Percentiles rank a stretch among this genome's conserved stretches.
Conservation (phyloP, 2,329 filamentous ascomycete species). For the Paecilomyces fulvus region DNA sequence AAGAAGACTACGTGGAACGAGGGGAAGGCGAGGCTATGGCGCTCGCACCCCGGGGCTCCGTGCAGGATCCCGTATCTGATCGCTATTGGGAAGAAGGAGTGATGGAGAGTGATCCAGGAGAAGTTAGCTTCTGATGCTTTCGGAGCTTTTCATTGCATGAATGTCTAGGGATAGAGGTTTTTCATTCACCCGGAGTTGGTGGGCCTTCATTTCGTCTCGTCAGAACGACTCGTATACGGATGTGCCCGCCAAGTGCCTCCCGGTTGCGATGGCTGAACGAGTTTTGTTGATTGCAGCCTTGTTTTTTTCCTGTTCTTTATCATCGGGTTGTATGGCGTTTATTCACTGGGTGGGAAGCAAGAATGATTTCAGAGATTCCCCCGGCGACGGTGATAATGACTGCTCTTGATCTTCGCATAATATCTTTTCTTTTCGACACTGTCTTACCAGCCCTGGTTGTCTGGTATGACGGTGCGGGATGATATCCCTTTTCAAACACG, state of each 20-base stretch:
- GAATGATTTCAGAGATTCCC: not conserved
- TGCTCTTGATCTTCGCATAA: not conserved
- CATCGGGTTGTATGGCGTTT: slow-evolving; percentile 3
- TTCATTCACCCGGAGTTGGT: slow-evolving; percentile 5
- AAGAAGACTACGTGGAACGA: slow-evolving; percentile 36
- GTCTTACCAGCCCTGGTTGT: not conserved
- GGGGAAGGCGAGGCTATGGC: slow-evolving; percentile 35
- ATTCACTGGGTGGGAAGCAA: not conserved
- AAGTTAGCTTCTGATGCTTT: slow-evolving; percentile 32
- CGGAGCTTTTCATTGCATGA: slow-evolving; percentile 1
- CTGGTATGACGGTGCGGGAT: not conserved
- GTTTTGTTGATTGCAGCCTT: not conserved
- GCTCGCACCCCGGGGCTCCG: slow-evolving; percentile 24
- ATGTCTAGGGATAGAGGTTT: slow-evolving; percentile 14
- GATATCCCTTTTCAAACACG: not conserved
- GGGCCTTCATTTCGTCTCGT: slow-evolving; percentile 4
- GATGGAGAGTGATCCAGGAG: slow-evolving; percentile 35
- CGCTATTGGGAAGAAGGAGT: slow-evolving; percentile 35
- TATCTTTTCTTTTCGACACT: not conserved
- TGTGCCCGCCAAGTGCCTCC: slow-evolving; percentile 1
- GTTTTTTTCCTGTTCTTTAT: not conserved
- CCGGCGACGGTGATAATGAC: not conserved
- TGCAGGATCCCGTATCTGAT: slow-evolving; percentile 20
- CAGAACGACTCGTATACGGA: slow-evolving; percentile 2
- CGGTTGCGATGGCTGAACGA: slow-evolving; percentile 2